Evolutionary conservation across 257 asterid species (phyloP).

Genomic region (Solanum pinnatisectum): DNA sequence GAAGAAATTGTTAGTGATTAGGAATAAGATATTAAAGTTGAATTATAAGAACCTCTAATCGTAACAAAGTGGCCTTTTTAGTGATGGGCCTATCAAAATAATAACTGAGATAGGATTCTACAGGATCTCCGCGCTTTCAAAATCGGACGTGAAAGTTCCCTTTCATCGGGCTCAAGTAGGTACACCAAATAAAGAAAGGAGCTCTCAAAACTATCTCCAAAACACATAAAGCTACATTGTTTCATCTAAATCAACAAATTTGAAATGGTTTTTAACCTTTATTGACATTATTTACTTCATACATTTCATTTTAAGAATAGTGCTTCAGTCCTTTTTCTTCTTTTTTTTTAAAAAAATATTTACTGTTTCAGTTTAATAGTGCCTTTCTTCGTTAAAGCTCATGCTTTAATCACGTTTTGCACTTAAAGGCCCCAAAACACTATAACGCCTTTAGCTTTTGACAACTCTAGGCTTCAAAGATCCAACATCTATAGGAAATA

Average conservation of each 20-base stretch:
- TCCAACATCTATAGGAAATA: background rate
- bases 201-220: background rate
- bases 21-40: background rate
- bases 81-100: background rate
- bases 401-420: background rate
- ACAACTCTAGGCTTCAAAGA: background rate
- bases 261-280: background rate
- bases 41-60: background rate
- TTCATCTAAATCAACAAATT: background rate
- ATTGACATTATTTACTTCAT: background rate
- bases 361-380: background rate
- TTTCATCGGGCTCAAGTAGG: background rate
- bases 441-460: background rate
- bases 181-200: background rate
- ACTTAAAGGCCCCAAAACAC: background rate
- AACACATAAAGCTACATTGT: background rate
- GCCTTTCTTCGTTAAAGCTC: background rate
- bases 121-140: background rate
- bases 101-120: background rate
- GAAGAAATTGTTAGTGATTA: background rate
- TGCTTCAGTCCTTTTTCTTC: background rate
- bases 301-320: background rate
- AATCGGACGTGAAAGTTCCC: background rate
- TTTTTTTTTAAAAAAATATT: background rate
- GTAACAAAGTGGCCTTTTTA: background rate